phyloP scores from a whole-genome alignment of 2,329 filamentous ascomycete species.

The Aspergillus viridinutans region DNA sequence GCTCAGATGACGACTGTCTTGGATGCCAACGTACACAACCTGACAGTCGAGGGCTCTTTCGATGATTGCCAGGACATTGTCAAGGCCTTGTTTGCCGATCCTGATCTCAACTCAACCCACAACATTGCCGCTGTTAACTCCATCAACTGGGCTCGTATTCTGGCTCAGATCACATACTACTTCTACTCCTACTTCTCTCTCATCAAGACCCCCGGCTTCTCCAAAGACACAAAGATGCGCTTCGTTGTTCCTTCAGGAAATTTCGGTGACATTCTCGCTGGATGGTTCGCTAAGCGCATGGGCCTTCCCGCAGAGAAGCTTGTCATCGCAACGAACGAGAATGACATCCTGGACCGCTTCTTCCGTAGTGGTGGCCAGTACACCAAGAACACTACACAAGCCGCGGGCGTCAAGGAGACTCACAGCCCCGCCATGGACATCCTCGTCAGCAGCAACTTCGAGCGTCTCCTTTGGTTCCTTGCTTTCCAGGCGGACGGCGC shows the following conservation, averaged over 20 bases:
- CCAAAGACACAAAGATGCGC: conserved; percentile 57
- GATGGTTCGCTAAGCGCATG: conserved; percentile 89
- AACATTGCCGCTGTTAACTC: conserved; percentile 92
- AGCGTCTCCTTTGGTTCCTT: conserved; percentile 90
- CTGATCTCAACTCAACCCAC: conserved; percentile 73
- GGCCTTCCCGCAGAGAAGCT: conserved; percentile 84
- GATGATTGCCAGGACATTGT: conserved; percentile 97
- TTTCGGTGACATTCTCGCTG: conserved; percentile 85
- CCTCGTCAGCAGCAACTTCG: conserved; percentile 92
- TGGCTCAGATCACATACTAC: conserved; percentile 97
- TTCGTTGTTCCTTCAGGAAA: conserved; percentile 94
- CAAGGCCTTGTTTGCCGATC: conserved; percentile 85
- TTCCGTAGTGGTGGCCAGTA: conserved; percentile 79
- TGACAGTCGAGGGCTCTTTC: conserved; percentile 85
- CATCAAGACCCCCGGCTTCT: conserved; percentile 56
- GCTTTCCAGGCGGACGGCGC: conserved; percentile 57
- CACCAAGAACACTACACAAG: conserved; percentile 68
- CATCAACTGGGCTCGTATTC: conserved; percentile 92
- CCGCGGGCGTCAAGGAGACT: conserved; percentile 80
- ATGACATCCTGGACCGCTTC: conserved; percentile 94
- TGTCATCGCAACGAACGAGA: conserved; percentile 91
- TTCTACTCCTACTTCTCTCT: conserved; percentile 91
- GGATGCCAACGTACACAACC: conserved; percentile 87
- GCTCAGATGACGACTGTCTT: conserved; percentile 94
- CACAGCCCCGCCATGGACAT: conserved; percentile 97